Evolutionary conservation across 2,329 filamentous ascomycete species (phyloP), one percentile per base, ranked within the genome.

Genomic region (Colletotrichum sp.): DNA sequence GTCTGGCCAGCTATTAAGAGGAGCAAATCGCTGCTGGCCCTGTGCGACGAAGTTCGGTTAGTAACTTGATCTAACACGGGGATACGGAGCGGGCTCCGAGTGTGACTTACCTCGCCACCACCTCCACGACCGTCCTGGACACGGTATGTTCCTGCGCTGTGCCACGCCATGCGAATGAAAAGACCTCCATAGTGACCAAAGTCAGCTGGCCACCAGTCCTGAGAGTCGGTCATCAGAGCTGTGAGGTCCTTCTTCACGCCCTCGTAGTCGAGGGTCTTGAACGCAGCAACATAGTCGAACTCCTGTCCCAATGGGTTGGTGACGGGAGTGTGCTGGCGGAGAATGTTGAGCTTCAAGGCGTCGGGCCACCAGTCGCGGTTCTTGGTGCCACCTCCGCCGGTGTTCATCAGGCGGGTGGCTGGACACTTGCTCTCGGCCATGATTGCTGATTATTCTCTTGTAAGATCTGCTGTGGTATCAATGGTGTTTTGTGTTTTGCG

Each of bases 191-290:
- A 96, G 88, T 95, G 93, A 72, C 94, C 94, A 80, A 94, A 95
- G 82, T 96, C 94, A 36, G 94, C 94, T 1, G 94, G 94, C 94
- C 94, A 96, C 91, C 91, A 95, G 55, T 94, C 92, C 85, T 96
- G 92, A 5, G 93, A 95, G 82, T 95, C 92, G 67, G 94, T 96
- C 92, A 95, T 93, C 80, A 96, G 82, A 21, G 86, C 88, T n/a
- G 87, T 80, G 7, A 96, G 85, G 82, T 96, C 94, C 85, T 94
- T 93, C 91, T 96, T 96, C 79, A 96, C 84, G 26, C 86, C 93
- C 77, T 90, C 86, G 81, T 94, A 94, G 85, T 94, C 92, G 73
- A 96, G 87, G 80, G 86, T 91, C 87, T 94, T 93, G 88, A 96
- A 95, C 30, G 93, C 94, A 34, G 89, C 87, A n/a, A 89, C 89